A percentile compares a stretch with the other conserved stretches of the same genome.
phyloP scores from a whole-genome alignment of 495 filamentous ascomycete species.

The Aspergillus nidulans region DNA sequence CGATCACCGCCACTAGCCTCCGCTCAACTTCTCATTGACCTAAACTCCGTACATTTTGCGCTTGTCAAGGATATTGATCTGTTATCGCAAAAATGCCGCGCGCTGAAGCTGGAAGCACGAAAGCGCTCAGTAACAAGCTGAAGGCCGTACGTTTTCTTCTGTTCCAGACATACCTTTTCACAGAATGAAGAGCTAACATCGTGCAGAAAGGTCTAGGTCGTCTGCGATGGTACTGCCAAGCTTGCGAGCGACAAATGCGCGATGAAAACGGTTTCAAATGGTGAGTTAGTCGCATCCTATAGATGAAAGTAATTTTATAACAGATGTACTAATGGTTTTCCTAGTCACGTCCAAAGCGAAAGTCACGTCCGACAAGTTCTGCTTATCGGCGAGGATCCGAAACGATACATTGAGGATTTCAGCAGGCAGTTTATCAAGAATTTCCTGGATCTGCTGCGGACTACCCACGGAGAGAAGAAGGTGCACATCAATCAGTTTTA shows the following conservation, averaged over 20 bases:
- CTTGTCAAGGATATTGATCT: not conserved
- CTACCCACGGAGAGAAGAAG: conserved; percentile 79
- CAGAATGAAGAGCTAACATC: conserved; percentile 9
- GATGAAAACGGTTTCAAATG: conserved; percentile 55
- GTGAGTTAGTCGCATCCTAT: conserved; percentile 8
- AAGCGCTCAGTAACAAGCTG: conserved; percentile 82
- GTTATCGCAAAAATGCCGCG: conserved; percentile 66
- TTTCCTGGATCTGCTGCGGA: conserved; percentile 71
- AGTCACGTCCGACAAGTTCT: conserved; percentile 82
- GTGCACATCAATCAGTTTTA: conserved; percentile 90
- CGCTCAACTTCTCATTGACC: not conserved
- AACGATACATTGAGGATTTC: conserved; percentile 73
- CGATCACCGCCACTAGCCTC: not conserved
- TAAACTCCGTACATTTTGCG: not conserved
- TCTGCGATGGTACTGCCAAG: conserved; percentile 70
- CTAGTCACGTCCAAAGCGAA: conserved; percentile 68
- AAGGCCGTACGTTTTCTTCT: conserved; percentile 44
- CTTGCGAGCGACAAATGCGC: conserved; percentile 46
- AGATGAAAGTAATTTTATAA: not conserved
- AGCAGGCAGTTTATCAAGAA: conserved; percentile 71
- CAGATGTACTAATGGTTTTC: not conserved
- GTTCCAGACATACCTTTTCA: not conserved
- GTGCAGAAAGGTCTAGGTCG: conserved; percentile 74
- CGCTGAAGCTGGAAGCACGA: conserved; percentile 85
- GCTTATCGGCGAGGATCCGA: conserved; percentile 76